Conservation (phyloP, 1,284 basidiomycete species). For the Rhodotorula mucilaginosa region DNA sequence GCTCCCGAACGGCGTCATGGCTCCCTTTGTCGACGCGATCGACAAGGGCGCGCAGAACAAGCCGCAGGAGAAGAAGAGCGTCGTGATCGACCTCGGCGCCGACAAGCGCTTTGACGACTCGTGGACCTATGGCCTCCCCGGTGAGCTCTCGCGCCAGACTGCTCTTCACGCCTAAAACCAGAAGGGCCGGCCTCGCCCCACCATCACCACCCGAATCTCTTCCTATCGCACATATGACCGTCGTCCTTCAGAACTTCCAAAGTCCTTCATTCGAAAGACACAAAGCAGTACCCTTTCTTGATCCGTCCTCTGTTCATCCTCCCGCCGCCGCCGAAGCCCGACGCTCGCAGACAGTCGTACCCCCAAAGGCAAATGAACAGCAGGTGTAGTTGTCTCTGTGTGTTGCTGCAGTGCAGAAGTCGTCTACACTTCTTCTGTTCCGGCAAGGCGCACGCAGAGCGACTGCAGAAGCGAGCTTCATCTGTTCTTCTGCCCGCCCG, state of each 20-base stretch:
- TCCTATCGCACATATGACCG: background rate
- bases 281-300: background rate
- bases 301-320: background rate
- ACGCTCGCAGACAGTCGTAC: background rate
- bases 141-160: conserved; percentile 61
- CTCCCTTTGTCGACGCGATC: conserved; percentile 95
- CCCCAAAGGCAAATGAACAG: background rate
- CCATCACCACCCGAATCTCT: background rate
- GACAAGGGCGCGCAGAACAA: conserved; percentile 57
- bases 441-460: background rate
- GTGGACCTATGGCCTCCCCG: conserved; percentile 98
- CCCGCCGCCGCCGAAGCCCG: too few relatives aligned
- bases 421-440: background rate
- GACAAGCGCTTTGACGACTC: conserved; percentile 82
- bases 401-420: conserved; percentile 13
- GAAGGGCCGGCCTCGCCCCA: too few relatives aligned
- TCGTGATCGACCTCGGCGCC: conserved; percentile 87
- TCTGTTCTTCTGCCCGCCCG: background rate
- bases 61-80: conserved; percentile 57
- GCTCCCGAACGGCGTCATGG: conserved; percentile 92
- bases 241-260: background rate
- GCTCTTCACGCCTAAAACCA: background rate
- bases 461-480: background rate
- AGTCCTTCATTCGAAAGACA: too few relatives aligned
- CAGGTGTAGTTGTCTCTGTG: conserved; percentile 11